Percentiles rank a stretch among this genome's conserved stretches.
Conservation (phyloP, 1,284 basidiomycete genomes). For the Boletus sp. region DNA sequence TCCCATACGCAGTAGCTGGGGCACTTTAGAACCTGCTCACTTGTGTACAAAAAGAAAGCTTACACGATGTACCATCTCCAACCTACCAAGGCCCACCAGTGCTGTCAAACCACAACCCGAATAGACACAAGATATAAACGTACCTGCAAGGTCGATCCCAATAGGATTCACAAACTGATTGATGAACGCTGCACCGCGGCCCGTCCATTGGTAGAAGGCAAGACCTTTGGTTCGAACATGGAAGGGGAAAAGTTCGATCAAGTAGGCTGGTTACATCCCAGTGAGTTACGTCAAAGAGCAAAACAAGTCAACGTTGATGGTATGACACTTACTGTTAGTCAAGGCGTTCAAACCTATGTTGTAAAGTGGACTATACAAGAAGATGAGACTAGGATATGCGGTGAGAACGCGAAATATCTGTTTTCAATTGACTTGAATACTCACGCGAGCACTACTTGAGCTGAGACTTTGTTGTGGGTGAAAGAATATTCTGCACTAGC, state of each 20-base stretch:
- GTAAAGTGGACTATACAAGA: too few relatives aligned
- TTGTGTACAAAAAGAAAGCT: not conserved
- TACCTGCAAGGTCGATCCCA: not conserved
- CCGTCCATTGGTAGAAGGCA: constrained; percentile 23
- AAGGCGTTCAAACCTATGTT: constrained; percentile 8
- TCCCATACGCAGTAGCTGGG: constrained; percentile 47
- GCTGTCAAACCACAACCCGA: not conserved
- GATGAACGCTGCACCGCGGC: constrained; percentile 11
- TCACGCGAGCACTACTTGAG: too few relatives aligned
- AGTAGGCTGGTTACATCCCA: constrained; percentile 15
- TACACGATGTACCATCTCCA: constrained; percentile 15
- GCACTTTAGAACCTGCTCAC: not conserved
- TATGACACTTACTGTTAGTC: constrained; percentile 14
- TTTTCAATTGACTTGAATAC: too few relatives aligned
- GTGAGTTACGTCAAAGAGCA: not conserved
- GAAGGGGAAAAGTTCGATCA: constrained; percentile 27
- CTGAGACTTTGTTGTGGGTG: constrained; percentile 5
- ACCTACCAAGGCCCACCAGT: not conserved
- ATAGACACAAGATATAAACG: not conserved
- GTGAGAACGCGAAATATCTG: too few relatives aligned
- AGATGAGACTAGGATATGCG: too few relatives aligned
- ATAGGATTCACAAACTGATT: constrained; percentile 4
- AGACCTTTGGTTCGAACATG: constrained; percentile 22
- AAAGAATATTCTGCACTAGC: constrained; percentile 17
- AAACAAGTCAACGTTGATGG: too few relatives aligned